These are phyloP conservation scores for Eucalyptus sp. DNA, from an alignment of 345 rosid species.

Conservation along the genomic window DNA sequence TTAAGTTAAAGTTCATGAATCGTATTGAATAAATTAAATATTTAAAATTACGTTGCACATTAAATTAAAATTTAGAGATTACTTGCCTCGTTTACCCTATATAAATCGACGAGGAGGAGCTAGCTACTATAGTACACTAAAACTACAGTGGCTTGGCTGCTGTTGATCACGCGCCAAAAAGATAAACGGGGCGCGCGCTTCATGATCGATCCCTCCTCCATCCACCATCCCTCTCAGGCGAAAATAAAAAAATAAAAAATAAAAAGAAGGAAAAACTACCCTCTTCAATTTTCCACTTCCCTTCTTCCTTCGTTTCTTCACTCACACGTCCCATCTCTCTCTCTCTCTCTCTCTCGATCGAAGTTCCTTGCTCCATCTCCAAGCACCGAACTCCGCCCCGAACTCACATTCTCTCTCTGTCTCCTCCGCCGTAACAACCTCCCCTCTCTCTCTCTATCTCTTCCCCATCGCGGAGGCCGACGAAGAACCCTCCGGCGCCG, in stretches of 20 bases:
- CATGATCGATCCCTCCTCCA: not conserved
- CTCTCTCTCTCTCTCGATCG: not conserved
- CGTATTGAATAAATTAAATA: too few species aligned
- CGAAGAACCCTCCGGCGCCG: not conserved
- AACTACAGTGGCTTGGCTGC: not conserved
- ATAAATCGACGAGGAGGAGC: not conserved
- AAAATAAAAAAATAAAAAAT: not conserved
- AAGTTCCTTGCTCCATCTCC: not conserved
- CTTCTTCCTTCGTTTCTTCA: not conserved
- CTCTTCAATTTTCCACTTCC: not conserved
- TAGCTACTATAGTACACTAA: too few species aligned
- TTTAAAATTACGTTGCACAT: accelerated
- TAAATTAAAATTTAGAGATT: too few species aligned
- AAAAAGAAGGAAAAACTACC: too few species aligned
- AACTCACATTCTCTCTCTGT: not conserved
- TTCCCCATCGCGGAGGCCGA: not conserved
- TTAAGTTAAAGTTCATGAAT: too few species aligned
- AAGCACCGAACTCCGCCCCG: not conserved
- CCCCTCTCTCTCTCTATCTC: not conserved
- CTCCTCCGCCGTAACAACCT: not conserved
- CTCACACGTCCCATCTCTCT: not conserved
- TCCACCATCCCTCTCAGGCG: not conserved
- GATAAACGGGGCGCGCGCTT: not conserved
- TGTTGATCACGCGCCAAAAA: not conserved
- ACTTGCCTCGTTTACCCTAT: too few species aligned